Evolutionary conservation across 2,329 filamentous ascomycete species (phyloP).

Genomic region (Cladosporium sp.): DNA sequence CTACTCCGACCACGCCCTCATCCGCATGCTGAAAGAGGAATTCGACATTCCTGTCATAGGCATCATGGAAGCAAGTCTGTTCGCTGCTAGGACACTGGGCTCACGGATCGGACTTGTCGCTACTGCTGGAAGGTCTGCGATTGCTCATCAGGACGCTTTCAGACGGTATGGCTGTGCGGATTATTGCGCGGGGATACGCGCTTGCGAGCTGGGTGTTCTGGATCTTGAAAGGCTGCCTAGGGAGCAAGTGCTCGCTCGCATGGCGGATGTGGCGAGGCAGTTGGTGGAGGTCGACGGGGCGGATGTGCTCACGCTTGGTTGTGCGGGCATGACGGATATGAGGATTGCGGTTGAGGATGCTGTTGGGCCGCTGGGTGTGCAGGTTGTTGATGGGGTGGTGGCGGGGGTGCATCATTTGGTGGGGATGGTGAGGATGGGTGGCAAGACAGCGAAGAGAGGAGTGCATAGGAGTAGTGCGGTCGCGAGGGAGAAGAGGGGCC

Average conservation of each 20-base stretch:
- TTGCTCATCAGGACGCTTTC: conserved; percentile 44
- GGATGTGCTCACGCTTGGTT: conserved; percentile 48
- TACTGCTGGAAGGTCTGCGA: conserved; percentile 42
- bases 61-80: conserved; percentile 54
- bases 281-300: conserved; percentile 44
- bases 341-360: conserved; percentile 48
- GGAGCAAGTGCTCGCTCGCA: conserved; percentile 41
- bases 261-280: conserved; percentile 42
- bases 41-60: conserved; percentile 48
- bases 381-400: conserved; percentile 55
- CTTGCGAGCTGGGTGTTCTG: conserved; percentile 46
- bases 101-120: conserved; percentile 48
- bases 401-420: conserved; percentile 50
- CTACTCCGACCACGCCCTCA: conserved; percentile 51
- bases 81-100: conserved; percentile 53
- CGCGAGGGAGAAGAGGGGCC: conserved; percentile 41
- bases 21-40: conserved; percentile 50
- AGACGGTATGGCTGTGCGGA: conserved; percentile 44
- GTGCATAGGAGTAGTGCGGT: conserved; percentile 43
- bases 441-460: conserved; percentile 48
- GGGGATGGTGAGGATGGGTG: conserved; percentile 48
- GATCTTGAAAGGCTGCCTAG: conserved; percentile 45
- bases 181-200: conserved; percentile 47
- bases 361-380: conserved; percentile 45
- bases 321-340: conserved; percentile 53